These are phyloP conservation scores for Mimosa bimucronata DNA, from an alignment of 306 rosid genomes.

Conservation along the genomic window DNA sequence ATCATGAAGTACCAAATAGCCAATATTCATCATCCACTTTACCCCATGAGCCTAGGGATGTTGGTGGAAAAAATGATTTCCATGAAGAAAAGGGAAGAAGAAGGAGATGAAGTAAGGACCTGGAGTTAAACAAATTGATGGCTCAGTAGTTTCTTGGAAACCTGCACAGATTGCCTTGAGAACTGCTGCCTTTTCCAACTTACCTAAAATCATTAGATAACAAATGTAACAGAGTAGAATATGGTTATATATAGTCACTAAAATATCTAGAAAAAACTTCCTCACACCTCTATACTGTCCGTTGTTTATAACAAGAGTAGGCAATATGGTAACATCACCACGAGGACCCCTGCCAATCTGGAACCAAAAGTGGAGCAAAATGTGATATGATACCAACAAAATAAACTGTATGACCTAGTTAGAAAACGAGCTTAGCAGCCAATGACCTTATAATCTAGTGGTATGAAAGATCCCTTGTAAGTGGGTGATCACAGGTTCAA, in stretches of 20 bases:
- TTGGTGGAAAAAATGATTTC: neutral
- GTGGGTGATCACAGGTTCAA: too few species aligned
- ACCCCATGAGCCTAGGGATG: neutral
- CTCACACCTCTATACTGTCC: constrained; percentile 87
- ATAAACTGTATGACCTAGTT: neutral
- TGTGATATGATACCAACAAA: constrained; percentile 22
- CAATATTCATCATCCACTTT: neutral
- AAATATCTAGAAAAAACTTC: constrained; percentile 21
- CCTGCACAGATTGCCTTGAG: constrained; percentile 94
- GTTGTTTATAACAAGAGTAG: constrained; percentile 89
- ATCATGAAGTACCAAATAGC: neutral
- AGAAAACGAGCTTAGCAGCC: constrained; percentile 2
- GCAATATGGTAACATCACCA: constrained; percentile 95
- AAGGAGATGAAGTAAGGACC: constrained; percentile 48
- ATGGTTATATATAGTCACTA: neutral
- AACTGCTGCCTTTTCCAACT: constrained; percentile 82
- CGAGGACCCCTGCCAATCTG: constrained; percentile 93
- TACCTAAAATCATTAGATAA: constrained; percentile 55
- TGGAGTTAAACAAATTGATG: constrained; percentile 81
- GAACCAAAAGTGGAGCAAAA: constrained; percentile 37
- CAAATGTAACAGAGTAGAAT: constrained; percentile 14
- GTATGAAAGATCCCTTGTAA: too few species aligned
- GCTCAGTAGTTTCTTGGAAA: constrained; percentile 90
- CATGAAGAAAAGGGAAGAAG: neutral
- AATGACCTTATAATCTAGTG: too few species aligned